Conservation (phyloP, 768 basidiomycete genomes). For the Boletus eberwhitei region DNA sequence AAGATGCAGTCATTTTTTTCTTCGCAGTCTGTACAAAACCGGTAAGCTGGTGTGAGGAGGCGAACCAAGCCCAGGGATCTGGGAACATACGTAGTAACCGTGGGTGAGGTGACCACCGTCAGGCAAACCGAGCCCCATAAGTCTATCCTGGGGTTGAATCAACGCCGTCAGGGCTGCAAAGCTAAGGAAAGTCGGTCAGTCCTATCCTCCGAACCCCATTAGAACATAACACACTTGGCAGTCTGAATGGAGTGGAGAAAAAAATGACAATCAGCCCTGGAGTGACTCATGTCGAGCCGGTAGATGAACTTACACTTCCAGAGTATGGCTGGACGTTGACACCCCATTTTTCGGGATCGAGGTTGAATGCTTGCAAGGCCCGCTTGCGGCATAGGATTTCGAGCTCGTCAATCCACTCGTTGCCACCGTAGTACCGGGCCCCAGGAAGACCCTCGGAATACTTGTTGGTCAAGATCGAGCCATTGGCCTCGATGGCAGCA, state of each 20-base stretch:
- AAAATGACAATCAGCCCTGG: constrained; percentile 13
- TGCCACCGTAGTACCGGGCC: constrained; percentile 96
- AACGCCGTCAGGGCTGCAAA: constrained; percentile 96
- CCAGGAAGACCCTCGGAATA: constrained; percentile 99
- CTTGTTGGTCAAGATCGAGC: constrained; percentile 98
- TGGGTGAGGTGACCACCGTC: constrained; percentile 98
- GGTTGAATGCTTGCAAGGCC: constrained; percentile 93
- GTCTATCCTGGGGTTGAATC: constrained; percentile 93
- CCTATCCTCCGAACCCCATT: background rate
- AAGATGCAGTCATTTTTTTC: constrained; percentile 99
- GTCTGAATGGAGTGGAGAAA: constrained; percentile 47
- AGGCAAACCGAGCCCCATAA: constrained; percentile 98
- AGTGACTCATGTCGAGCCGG: background rate
- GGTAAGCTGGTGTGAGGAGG: background rate
- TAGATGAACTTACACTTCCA: constrained; percentile 62
- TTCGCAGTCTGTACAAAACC: constrained; percentile 71
- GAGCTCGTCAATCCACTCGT: constrained; percentile 97
- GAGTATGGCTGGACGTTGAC: constrained; percentile 99
- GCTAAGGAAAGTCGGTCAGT: constrained; percentile 40
- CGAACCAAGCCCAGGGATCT: background rate
- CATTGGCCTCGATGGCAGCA: constrained; percentile 97
- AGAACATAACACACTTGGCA: constrained; percentile 64
- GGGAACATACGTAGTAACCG: constrained; percentile 80
- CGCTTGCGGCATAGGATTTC: constrained; percentile 93
- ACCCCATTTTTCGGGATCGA: constrained; percentile 91